Evolutionary conservation across 805 yeast genomes (phyloP), one percentile per base, ranked within the genome.

Genomic region (Cyberlindnera americana): DNA sequence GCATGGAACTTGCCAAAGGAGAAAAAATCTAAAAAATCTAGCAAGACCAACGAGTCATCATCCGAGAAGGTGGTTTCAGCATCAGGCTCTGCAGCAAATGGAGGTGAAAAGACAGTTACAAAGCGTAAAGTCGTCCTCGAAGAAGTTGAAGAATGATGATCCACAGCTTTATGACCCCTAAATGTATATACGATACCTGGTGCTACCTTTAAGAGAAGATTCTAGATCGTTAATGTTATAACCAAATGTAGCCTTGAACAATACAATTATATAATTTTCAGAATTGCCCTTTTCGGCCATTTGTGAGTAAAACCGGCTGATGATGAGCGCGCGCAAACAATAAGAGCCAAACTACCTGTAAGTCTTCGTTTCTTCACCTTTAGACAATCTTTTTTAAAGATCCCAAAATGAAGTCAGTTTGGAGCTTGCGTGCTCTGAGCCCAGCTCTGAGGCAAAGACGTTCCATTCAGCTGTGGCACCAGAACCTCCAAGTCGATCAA

Each of bases 1-100:
- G 93, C 44, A 15, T 53, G 57, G 53, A 52, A 68, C 35, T 64
- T 57, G 17, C 62, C 67, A 14, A 59, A 59, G 29, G 42, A 41
- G 44, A 24, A 39, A 6, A 49, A 45, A 29, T 56, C 55, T 25
- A 50, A 47, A 14, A 56, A 52, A 21, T 5, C 25, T n/a, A n/a
- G n/a, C n/a, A n/a, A n/a, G n/a, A n/a, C n/a, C n/a, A n/a, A n/a
- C n/a, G n/a, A n/a, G n/a, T n/a, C 29, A 9, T 33, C 38, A n/a
- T 15, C 44, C 10, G 35, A 46, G 33, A 39, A 26, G 21, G 38
- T 31, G 2, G 38, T 51, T 15, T 41, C 44, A 19, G 30, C 35
- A 16, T 24, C 41, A 16, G 35, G 41, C 15, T 23, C 37, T 15
- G 29, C 35, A 13, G 19, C 44, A 14, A 12, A 35, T 5, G 14